A percentile compares a stretch with the other conserved stretches of the same genome.
Evolutionary conservation across 305 asterid species (phyloP).

Genomic region (Solanum hybrid): DNA sequence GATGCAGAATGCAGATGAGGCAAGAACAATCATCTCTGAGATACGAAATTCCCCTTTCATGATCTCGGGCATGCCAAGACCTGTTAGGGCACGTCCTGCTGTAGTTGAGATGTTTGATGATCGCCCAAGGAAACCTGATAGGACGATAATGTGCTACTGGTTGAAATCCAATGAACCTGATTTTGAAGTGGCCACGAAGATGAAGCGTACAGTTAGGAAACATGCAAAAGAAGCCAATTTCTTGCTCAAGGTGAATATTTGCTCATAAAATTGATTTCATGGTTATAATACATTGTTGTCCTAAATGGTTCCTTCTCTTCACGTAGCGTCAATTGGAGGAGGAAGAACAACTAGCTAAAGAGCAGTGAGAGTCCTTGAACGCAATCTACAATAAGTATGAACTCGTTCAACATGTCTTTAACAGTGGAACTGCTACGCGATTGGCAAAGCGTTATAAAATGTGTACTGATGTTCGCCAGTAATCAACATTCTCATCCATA

Average conservation of each 20-base stretch:
- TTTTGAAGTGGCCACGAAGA: constrained; percentile 41
- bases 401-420: neutral
- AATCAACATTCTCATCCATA: neutral
- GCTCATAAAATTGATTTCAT: neutral
- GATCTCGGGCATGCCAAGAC: constrained; percentile 86
- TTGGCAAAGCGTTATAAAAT: neutral
- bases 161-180: constrained; percentile 48
- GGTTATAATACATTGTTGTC: neutral
- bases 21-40: constrained; percentile 25
- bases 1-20: constrained; percentile 51
- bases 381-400: constrained; percentile 11
- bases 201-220: constrained; percentile 26
- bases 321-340: neutral
- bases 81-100: constrained; percentile 51
- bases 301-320: neutral
- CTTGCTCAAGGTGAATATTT: constrained; percentile 37
- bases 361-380: constrained; percentile 9
- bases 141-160: constrained; percentile 45
- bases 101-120: constrained; percentile 58
- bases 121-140: constrained; percentile 52
- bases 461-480: neutral
- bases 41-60: constrained; percentile 41
- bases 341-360: constrained; percentile 4
- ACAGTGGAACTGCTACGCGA: neutral
- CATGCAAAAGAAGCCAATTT: constrained; percentile 52